Conservation (phyloP, 495 filamentous ascomycete genomes). For the Trichoderma virens region DNA sequence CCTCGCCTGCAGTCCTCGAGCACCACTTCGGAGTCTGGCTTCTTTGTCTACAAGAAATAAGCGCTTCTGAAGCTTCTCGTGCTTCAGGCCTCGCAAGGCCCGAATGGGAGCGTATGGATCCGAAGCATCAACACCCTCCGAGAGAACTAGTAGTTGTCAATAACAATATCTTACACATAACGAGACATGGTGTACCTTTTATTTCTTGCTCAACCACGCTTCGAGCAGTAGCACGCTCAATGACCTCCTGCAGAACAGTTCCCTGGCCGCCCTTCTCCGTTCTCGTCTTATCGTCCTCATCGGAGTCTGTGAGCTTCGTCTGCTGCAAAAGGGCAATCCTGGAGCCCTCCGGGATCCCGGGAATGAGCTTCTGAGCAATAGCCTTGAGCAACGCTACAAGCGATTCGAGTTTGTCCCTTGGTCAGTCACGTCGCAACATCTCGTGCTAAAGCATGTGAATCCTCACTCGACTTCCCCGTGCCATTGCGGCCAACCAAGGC, state of each 20-base stretch:
- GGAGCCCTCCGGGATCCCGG: conserved; percentile 62
- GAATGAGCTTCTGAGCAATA: conserved; percentile 69
- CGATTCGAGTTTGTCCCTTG: background rate
- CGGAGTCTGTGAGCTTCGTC: conserved; percentile 37
- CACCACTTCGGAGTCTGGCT: conserved; percentile 62
- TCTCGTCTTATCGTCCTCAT: conserved; percentile 18
- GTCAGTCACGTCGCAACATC: background rate
- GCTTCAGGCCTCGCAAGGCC: conserved; percentile 50
- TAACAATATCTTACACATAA: conserved; percentile 25
- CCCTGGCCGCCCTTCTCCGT: conserved; percentile 11
- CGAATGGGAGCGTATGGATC: conserved; percentile 50
- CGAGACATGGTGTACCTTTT: conserved; percentile 18
- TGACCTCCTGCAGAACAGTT: conserved; percentile 59
- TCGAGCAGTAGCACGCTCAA: conserved; percentile 54
- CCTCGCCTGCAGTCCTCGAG: conserved; percentile 61
- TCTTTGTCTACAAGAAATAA: conserved; percentile 63
- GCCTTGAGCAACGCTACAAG: conserved; percentile 58
- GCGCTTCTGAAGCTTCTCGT: conserved; percentile 50
- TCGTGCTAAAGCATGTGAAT: background rate
- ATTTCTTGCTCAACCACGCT: conserved; percentile 51
- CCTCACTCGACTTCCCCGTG: conserved; percentile 69
- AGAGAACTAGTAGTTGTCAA: conserved; percentile 36
- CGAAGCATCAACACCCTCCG: conserved; percentile 26
- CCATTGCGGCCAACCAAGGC: conserved; percentile 73
- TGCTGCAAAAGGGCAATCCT: conserved; percentile 67